Base-by-base conservation (phyloP, 306 rosid species). In the Quillaja saponaria region DNA sequence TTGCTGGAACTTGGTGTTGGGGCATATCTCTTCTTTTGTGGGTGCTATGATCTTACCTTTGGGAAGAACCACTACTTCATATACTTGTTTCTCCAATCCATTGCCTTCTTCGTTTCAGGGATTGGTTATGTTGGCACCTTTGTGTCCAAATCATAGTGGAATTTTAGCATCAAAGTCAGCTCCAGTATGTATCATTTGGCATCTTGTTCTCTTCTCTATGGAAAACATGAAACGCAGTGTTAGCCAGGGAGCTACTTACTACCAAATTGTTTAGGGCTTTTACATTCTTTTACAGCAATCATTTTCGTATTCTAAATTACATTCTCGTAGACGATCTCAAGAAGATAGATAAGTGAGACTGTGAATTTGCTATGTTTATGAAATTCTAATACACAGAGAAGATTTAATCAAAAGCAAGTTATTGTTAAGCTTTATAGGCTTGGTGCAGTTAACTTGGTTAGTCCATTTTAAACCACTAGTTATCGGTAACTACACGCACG, bases 71-170 rank as follows among this genome's bases (percentile, higher is more conserved):
- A 68, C 58, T 88, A 71, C 75, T 91, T 79, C 82, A 81, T 91
- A 46, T 91, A 74, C 83, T 95, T 88, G 41, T 88, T 91, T 78
- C 70, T 79, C 68, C 98, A 91, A 59, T 77, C 98, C 7, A 16
- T 81, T 39, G 98, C 98, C 52, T 91, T 91, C 92, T 88, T 91
- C 79, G 44, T 91, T 8, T 90, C 73, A 2, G 98, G 98, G 42
- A 20, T 91, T 58, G 98, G 98, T 63, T 86, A 86, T 60, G 79
- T 92, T 6, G 98, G 98, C 37, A 80, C 84, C 64, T 80, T 77
- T 63, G 85, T 86, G 71, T 82, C 96, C 11, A 86, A 47, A 54
- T 75, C 84, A 49, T 83, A 81, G 67, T 12, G 66, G 44, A 74
- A 13, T n/a, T 68, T 58, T 50, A 41, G 58, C 20, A 2, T 28